Evolutionary conservation across 2,329 filamentous ascomycete genomes (phyloP), one percentile per base, ranked within the genome.

Genomic region (Penicillium fuscoglaucum): DNA sequence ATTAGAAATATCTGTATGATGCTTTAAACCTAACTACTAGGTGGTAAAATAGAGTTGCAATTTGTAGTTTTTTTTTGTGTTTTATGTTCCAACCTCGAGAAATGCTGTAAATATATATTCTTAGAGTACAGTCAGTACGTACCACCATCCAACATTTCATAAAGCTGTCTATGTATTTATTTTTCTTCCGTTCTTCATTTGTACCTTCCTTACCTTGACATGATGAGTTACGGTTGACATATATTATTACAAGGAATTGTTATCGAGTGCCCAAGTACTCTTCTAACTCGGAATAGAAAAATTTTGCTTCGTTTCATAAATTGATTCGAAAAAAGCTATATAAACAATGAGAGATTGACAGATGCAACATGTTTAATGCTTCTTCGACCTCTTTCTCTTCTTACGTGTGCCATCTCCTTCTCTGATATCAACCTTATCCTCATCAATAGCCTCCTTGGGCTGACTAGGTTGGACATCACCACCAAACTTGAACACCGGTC

Each of bases 321-420:
- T 19, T 35, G 29, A 21, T 43, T 33, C 10, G 44, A 46, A 53
- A 44, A 45, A 54, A 54, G 44, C 28, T 60, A 57, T 60, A 57
- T 61, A 26, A 44, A 60, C 54, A 61, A 56, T 59, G 29, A 35
- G 15, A 43, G 41, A 60, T 43, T 33, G 21, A 40, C 29, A 55
- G 19, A 46, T 29, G 15, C 28, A 40, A 24, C 15, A 33, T 66
- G 46, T 57, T 59, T 47, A 77, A 62, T 78, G 70, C 69, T 77
- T 78, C 69, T 75, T 79, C 10, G 76, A 76, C 58, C 78, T 73
- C 70, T 78, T 79, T 66, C 76, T 76, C 72, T 77, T 79, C 71
- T 76, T 76, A 67, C 71, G 74, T 50, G 64, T 60, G 12, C 70
- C 68, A 54, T 71, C 72, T 40, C 75, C 75, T 46, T 78, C 76